Evolutionary conservation across 2,329 filamentous ascomycete species (phyloP).

Genomic region (Setomelanomma holmii): DNA sequence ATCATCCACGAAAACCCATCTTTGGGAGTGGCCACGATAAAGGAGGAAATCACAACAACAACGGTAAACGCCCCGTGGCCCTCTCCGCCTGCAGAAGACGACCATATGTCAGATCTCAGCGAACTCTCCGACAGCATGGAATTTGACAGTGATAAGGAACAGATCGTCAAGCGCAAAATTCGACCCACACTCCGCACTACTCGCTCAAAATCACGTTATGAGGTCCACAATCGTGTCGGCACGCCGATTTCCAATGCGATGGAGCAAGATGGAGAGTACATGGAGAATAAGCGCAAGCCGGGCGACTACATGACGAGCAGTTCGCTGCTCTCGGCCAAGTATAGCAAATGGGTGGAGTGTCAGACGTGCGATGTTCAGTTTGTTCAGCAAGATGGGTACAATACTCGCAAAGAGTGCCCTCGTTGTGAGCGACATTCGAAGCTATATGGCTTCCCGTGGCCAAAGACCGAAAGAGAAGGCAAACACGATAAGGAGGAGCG

Average conservation of each 20-base stretch:
- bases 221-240: constrained; percentile 32
- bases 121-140: constrained; percentile 49
- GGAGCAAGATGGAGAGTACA: constrained; percentile 27
- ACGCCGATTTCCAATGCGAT: constrained; percentile 36
- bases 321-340: constrained; percentile 75
- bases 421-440: constrained; percentile 95
- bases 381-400: constrained; percentile 87
- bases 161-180: constrained; percentile 47
- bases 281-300: constrained; percentile 45
- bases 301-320: constrained; percentile 78
- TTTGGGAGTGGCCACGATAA: constrained; percentile 39
- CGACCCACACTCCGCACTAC: constrained; percentile 39
- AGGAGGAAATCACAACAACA: constrained; percentile 34
- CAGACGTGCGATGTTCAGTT: constrained; percentile 83
- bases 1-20: constrained; percentile 28
- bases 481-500: constrained; percentile 72
- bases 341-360: constrained; percentile 87
- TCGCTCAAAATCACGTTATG: constrained; percentile 44
- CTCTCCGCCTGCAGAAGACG: constrained; percentile 37
- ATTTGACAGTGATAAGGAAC: constrained; percentile 46
- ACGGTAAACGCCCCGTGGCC: constrained; percentile 40
- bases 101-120: constrained; percentile 48
- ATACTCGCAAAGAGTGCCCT: constrained; percentile 81
- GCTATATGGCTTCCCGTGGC: constrained; percentile 93
- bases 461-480: constrained; percentile 86